A percentile compares a stretch with the other conserved stretches of the same genome.
Conservation (phyloP, 306 rosid species). For the Vigna hirtella region DNA sequence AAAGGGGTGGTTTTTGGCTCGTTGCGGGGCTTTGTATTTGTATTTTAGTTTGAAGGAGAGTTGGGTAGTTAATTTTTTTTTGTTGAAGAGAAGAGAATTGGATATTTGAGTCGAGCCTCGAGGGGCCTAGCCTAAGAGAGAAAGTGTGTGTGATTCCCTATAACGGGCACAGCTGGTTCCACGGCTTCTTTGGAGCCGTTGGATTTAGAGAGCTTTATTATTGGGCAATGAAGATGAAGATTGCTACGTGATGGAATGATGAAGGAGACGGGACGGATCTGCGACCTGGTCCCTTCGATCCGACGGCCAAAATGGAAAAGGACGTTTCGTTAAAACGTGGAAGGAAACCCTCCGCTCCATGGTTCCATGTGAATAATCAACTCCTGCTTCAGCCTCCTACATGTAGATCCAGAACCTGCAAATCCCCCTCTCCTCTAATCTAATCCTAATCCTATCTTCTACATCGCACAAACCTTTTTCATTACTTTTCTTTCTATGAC, state of each 20-base stretch:
- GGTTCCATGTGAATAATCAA: conserved; percentile 39
- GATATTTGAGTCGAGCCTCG: conserved; percentile 6
- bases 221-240: conserved; percentile 2
- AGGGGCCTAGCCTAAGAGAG: conserved; percentile 3
- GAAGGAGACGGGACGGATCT: conserved; percentile 40
- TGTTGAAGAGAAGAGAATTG: conserved; percentile 34
- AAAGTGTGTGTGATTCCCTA: conserved; percentile 18
- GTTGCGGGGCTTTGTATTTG: conserved; percentile 35
- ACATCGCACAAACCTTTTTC: background rate
- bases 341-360: conserved; percentile 37
- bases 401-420: conserved; percentile 40
- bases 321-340: conserved; percentile 54
- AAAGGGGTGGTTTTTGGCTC: conserved; percentile 55
- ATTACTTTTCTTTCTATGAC: background rate
- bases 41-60: conserved; percentile 44
- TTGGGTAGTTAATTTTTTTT: conserved; percentile 47
- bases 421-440: background rate
- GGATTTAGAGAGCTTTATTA: conserved; percentile 57
- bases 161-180: conserved; percentile 52
- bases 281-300: conserved; percentile 41
- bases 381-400: background rate
- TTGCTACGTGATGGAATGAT: conserved; percentile 51
- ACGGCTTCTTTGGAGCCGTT: conserved; percentile 49
- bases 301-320: conserved; percentile 55
- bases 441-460: too few species aligned